Conservation (phyloP, 257 asterid genomes). For the Jasminum sambac region DNA sequence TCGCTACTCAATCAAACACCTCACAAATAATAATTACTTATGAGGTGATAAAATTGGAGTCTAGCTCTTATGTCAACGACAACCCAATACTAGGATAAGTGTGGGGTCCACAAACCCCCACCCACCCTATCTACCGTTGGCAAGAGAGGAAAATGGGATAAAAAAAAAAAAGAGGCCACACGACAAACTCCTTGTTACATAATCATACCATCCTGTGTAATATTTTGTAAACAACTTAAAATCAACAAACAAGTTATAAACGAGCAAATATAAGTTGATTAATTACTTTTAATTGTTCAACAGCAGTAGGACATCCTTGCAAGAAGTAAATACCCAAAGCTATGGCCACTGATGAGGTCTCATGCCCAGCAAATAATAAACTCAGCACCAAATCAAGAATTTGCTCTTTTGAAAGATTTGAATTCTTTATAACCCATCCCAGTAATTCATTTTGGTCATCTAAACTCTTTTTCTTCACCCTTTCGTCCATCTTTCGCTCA, state of each 20-base stretch:
- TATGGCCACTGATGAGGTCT: conserved; percentile 82
- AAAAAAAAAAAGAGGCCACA: too few species aligned
- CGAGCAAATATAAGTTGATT: background rate
- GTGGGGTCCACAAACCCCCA: too few species aligned
- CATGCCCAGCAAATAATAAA: conserved; percentile 88
- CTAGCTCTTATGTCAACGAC: too few species aligned
- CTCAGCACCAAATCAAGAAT: conserved; percentile 80
- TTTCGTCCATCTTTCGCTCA: conserved; percentile 74
- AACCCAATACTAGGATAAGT: too few species aligned
- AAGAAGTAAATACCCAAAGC: conserved; percentile 78
- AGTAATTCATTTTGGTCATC: conserved; percentile 68
- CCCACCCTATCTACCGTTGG: too few species aligned
- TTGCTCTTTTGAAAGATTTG: conserved; percentile 78
- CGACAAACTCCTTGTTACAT: too few species aligned
- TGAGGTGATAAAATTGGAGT: too few species aligned
- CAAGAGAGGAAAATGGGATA: too few species aligned
- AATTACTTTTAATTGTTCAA: conserved; percentile 50
- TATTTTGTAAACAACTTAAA: background rate
- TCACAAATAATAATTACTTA: too few species aligned
- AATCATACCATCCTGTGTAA: too few species aligned
- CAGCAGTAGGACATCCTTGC: conserved; percentile 65
- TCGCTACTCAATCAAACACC: too few species aligned
- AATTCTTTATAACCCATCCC: conserved; percentile 80
- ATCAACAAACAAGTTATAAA: background rate
- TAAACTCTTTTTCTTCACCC: conserved; percentile 33